phyloP scores from a whole-genome alignment of 768 basidiomycete species.

The Tylopilus vinaceipallidus region DNA sequence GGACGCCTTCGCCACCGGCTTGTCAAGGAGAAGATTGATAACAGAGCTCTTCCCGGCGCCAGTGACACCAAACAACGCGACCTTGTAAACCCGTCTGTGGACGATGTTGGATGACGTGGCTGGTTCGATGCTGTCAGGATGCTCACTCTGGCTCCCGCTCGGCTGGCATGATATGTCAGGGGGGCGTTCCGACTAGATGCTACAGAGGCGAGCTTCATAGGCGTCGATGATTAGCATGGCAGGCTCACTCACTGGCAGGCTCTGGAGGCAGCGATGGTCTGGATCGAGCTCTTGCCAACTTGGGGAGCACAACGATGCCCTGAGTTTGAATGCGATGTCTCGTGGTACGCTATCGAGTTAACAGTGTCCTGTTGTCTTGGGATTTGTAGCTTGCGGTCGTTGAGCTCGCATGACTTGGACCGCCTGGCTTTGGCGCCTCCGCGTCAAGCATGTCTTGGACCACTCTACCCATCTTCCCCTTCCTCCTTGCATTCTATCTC shows the following conservation, averaged over 20 bases:
- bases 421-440: too few relatives aligned
- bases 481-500: conserved; percentile 51
- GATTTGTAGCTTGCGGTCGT: too few relatives aligned
- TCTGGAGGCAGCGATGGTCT: too few relatives aligned
- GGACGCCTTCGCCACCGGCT: conserved; percentile 29
- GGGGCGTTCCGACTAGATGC: background rate
- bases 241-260: too few relatives aligned
- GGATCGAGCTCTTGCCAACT: too few relatives aligned
- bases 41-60: conserved; percentile 32
- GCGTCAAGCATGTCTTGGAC: conserved; percentile 25
- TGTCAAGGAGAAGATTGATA: conserved; percentile 28
- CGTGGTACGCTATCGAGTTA: too few relatives aligned
- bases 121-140: background rate
- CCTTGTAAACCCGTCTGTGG: conserved; percentile 21
- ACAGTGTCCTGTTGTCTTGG: too few relatives aligned
- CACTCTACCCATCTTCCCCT: conserved; percentile 39
- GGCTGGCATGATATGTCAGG: conserved; percentile 4
- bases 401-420: too few relatives aligned
- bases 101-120: conserved; percentile 1
- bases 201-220: too few relatives aligned
- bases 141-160: conserved; percentile 20
- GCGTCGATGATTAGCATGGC: too few relatives aligned
- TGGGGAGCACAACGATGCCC: too few relatives aligned
- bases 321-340: too few relatives aligned
- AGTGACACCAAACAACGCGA: conserved; percentile 27